A percentile compares a stretch with the other conserved stretches of the same genome.
Evolutionary conservation across 2,329 filamentous ascomycete genomes (phyloP).

Genomic region (Colletotrichum horii): DNA sequence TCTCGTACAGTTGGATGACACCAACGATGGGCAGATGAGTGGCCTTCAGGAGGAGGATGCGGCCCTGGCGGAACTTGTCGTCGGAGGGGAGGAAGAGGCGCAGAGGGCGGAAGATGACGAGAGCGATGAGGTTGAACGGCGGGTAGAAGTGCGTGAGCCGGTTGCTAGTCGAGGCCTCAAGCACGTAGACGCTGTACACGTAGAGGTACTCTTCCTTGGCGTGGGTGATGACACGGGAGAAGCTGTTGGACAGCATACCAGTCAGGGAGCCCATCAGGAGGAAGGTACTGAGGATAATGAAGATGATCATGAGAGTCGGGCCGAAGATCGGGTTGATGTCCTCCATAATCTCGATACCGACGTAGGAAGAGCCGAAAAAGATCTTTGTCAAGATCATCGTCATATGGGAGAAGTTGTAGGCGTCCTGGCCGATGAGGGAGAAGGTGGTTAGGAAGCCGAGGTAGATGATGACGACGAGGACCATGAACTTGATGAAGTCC

Average conservation of each 20-base stretch:
- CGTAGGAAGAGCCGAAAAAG: slow-evolving; percentile 78
- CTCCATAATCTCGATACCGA: slow-evolving; percentile 74
- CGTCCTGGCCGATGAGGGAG: slow-evolving; percentile 74
- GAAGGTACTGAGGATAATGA: slow-evolving; percentile 79
- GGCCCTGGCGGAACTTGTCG: slow-evolving; percentile 63
- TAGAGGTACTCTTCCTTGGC: slow-evolving; percentile 80
- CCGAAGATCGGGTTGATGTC: slow-evolving; percentile 64
- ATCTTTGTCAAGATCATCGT: slow-evolving; percentile 80
- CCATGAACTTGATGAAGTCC: slow-evolving; percentile 86
- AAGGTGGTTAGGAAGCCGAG: slow-evolving; percentile 90
- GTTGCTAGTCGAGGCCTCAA: slow-evolving; percentile 71
- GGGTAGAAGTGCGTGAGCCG: slow-evolving; percentile 74
- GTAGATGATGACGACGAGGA: slow-evolving; percentile 82
- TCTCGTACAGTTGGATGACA: slow-evolving; percentile 73
- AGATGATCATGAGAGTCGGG: slow-evolving; percentile 71
- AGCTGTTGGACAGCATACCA: slow-evolving; percentile 78
- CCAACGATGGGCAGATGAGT: slow-evolving; percentile 73
- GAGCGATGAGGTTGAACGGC: slow-evolving; percentile 75
- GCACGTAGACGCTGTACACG: slow-evolving; percentile 71
- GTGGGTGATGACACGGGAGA: slow-evolving; percentile 67
- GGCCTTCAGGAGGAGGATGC: slow-evolving; percentile 66
- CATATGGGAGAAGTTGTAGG: slow-evolving; percentile 70
- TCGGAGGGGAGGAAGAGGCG: slow-evolving; percentile 71
- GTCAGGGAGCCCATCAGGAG: slow-evolving; percentile 80
- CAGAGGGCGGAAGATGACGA: slow-evolving; percentile 74